phyloP scores from a whole-genome alignment of 192 early-diverging fungal genomes.

The Mortierella claussenii region DNA sequence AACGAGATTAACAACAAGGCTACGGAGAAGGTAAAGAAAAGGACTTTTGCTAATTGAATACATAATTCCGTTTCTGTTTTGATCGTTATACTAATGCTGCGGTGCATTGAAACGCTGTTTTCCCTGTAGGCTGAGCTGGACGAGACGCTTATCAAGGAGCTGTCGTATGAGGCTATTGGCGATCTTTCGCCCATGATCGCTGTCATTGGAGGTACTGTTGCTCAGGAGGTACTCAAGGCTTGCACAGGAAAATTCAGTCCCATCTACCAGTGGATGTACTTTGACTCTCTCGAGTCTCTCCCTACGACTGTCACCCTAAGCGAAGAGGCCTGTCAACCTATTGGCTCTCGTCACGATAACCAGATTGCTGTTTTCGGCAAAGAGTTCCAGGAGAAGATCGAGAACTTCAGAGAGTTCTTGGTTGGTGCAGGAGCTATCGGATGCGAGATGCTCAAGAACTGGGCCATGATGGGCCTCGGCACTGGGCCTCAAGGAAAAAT shows the following conservation, averaged over 20 bases:
- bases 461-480: slow-evolving; percentile 94
- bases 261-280: slow-evolving; percentile 92
- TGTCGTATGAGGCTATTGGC: slow-evolving; percentile 89
- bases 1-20: slow-evolving; percentile 76
- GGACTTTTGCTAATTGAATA: neutral
- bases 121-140: slow-evolving; percentile 80
- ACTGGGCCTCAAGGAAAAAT: slow-evolving; percentile 85
- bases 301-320: slow-evolving; percentile 73
- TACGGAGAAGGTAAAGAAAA: slow-evolving; percentile 63
- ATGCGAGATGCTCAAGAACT: slow-evolving; percentile 99
- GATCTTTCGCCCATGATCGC: slow-evolving; percentile 96
- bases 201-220: slow-evolving; percentile 95
- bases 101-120: no score
- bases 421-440: slow-evolving; percentile 99
- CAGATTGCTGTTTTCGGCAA: slow-evolving; percentile 96
- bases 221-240: slow-evolving; percentile 99
- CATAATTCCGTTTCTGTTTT: neutral
- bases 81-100: no score
- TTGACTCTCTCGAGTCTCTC: slow-evolving; percentile 96
- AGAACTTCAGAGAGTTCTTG: slow-evolving; percentile 91
- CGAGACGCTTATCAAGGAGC: slow-evolving; percentile 87
- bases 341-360: slow-evolving; percentile 93
- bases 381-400: slow-evolving; percentile 88
- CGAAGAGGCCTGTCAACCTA: slow-evolving; percentile 81
- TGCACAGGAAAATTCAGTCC: slow-evolving; percentile 96